phyloP scores from a whole-genome alignment of 2,329 filamentous ascomycete species.

The Claviceps spartinae region DNA sequence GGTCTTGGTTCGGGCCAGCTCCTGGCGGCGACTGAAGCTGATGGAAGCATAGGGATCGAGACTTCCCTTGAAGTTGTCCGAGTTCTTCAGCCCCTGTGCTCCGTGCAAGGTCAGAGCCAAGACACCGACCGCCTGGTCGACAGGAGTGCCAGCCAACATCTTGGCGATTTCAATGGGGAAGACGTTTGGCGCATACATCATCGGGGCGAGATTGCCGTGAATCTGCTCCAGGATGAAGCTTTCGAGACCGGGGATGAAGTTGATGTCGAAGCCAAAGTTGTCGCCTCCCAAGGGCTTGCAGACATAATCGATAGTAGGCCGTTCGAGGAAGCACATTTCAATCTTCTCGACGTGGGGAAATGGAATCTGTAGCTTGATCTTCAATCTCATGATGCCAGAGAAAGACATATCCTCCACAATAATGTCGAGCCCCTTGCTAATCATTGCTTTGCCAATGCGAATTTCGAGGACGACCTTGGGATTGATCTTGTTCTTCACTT shows the following conservation, averaged over 20 bases:
- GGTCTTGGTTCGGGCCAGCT: slow-evolving; percentile 80
- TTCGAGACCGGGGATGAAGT: slow-evolving; percentile 93
- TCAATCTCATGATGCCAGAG: slow-evolving; percentile 88
- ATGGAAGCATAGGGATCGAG: slow-evolving; percentile 82
- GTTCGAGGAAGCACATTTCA: slow-evolving; percentile 87
- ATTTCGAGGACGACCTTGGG: slow-evolving; percentile 94
- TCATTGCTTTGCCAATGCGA: slow-evolving; percentile 85
- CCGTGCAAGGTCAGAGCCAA: slow-evolving; percentile 83
- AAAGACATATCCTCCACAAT: slow-evolving; percentile 98
- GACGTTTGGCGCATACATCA: slow-evolving; percentile 97
- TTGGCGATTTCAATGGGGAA: slow-evolving; percentile 98
- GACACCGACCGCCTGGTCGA: slow-evolving; percentile 93
- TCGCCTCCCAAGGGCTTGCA: slow-evolving; percentile 96
- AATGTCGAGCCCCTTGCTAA: slow-evolving; percentile 92
- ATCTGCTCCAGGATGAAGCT: slow-evolving; percentile 92
- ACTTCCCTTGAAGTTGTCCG: slow-evolving; percentile 83
- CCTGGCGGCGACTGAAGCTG: slow-evolving; percentile 68
- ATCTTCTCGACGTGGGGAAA: slow-evolving; percentile 93
- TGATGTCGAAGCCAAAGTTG: slow-evolving; percentile 93
- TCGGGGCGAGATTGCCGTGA: slow-evolving; percentile 81
- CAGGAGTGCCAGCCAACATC: slow-evolving; percentile 85
- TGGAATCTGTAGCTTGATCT: slow-evolving; percentile 90
- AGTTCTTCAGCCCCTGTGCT: slow-evolving; percentile 84
- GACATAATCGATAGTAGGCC: slow-evolving; percentile 85
- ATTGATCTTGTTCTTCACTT: slow-evolving; percentile 91